These are phyloP conservation scores for Candida sp. DNA, from an alignment of 1,139 yeast genomes.

Conservation along the genomic window DNA sequence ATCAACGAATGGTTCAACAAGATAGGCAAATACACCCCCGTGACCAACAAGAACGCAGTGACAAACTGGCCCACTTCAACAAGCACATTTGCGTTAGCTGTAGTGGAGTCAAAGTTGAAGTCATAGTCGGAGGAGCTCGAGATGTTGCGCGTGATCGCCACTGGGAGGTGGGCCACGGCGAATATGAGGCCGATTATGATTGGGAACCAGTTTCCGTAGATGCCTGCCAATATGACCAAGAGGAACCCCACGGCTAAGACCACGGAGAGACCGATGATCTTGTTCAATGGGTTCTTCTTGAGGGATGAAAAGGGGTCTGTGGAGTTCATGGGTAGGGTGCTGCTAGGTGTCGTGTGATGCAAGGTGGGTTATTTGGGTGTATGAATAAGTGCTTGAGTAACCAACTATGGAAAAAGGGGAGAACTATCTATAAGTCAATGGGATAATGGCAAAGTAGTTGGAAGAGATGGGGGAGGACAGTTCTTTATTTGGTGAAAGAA, in stretches of 20 bases:
- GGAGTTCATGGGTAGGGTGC: conserved; percentile 42
- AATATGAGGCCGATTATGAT: conserved; percentile 57
- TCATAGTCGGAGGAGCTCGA: conserved; percentile 45
- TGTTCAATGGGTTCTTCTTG: conserved; percentile 62
- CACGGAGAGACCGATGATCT: conserved; percentile 74
- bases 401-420: no score
- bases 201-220: conserved; percentile 82
- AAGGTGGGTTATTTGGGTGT: no score
- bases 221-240: conserved; percentile 76
- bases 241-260: conserved; percentile 81
- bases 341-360: no score
- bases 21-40: conserved; percentile 72
- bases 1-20: conserved; percentile 67
- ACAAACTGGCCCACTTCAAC: conserved; percentile 70
- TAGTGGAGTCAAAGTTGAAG: conserved; percentile 43
- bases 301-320: conserved; percentile 19
- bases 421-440: no score
- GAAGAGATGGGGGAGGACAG: no score
- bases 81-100: conserved; percentile 32
- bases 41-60: conserved; percentile 67
- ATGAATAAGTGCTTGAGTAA: no score
- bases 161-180: conserved; percentile 74
- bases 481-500: no score
- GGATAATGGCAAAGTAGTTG: no score
- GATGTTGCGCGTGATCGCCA: conserved; percentile 42